phyloP scores from a whole-genome alignment of 306 rosid species.

The Dicorynia guianensis region DNA sequence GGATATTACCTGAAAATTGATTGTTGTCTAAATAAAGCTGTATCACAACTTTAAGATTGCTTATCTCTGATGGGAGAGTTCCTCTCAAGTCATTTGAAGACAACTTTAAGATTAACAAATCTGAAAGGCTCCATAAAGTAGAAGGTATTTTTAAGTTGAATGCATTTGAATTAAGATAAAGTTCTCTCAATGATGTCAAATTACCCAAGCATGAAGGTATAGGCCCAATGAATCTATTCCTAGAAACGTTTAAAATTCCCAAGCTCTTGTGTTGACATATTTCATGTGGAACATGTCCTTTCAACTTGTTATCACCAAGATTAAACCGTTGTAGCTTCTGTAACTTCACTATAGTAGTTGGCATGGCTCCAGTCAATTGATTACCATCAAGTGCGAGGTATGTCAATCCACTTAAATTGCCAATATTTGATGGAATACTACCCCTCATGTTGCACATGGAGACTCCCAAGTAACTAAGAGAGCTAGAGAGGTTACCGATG shows the following conservation, averaged over 20 bases:
- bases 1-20: neutral
- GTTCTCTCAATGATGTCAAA: neutral
- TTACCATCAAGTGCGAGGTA: neutral
- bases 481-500: neutral
- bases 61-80: too few relatives aligned
- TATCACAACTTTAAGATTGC: neutral
- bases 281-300: neutral
- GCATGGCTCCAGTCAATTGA: neutral
- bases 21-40: neutral
- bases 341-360: neutral
- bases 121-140: too few relatives aligned
- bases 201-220: neutral
- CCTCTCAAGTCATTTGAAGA: too few relatives aligned
- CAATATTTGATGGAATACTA: too few relatives aligned
- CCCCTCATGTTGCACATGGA: too few relatives aligned
- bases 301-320: neutral
- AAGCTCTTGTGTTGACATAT: neutral
- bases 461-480: too few relatives aligned
- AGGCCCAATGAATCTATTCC: neutral
- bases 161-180: neutral
- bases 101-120: too few relatives aligned
- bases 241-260: neutral
- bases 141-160: neutral
- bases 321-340: neutral
- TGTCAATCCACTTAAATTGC: conserved; percentile 7